Evolutionary conservation across 2,329 filamentous ascomycete species (phyloP).

Genomic region (Pseudocercospora ulei): DNA sequence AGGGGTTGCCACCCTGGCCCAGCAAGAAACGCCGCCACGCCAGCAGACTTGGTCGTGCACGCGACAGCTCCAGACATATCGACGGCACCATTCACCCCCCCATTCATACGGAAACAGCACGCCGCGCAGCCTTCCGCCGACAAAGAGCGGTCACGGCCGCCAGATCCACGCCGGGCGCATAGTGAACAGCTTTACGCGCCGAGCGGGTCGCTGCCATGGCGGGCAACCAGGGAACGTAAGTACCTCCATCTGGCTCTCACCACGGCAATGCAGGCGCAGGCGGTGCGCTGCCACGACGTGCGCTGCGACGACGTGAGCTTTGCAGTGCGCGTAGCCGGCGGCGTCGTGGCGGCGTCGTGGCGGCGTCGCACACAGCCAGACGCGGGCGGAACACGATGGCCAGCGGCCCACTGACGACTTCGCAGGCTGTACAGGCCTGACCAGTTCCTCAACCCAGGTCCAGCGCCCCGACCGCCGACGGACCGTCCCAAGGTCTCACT

Average conservation of each 20-base stretch:
- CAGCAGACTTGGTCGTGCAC: constrained; percentile 2
- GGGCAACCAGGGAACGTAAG: constrained; percentile 17
- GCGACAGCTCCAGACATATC: too few species aligned
- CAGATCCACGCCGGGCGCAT: constrained; percentile 11
- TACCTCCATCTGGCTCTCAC: neutral
- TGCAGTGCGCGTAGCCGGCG: neutral
- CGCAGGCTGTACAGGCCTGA: constrained; percentile 51
- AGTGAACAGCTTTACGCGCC: constrained; percentile 8
- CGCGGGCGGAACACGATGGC: neutral
- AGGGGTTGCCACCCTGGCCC: constrained; percentile 3
- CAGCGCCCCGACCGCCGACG: constrained; percentile 78
- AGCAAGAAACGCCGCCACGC: constrained; percentile 8
- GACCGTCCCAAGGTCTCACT: constrained; percentile 68
- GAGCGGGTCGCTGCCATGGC: constrained; percentile 14
- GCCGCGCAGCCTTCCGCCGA: constrained; percentile 1
- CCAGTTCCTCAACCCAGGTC: constrained; percentile 92
- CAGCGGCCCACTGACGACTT: constrained; percentile 6
- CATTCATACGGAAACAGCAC: neutral
- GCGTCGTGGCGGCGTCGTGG: neutral
- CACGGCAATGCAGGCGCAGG: too few species aligned
- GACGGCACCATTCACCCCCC: neutral
- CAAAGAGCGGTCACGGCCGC: neutral
- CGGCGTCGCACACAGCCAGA: neutral
- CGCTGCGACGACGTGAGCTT: neutral
- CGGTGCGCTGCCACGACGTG: too few species aligned